Conservation (phyloP, 1,139 yeast genomes). For the Zygosaccharomyces pseudobailii region DNA sequence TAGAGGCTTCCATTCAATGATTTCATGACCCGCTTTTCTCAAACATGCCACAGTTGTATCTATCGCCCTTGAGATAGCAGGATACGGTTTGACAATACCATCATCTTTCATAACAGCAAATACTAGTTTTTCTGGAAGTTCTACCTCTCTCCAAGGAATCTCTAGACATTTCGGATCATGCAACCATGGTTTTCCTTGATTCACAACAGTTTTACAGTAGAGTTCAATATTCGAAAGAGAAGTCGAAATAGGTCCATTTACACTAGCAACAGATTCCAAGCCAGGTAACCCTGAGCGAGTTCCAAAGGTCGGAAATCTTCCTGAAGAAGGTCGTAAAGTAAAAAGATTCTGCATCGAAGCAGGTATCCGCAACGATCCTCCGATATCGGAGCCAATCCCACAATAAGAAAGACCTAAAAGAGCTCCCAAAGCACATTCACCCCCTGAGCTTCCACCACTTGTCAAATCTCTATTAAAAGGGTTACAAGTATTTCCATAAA, state of each 20-base stretch:
- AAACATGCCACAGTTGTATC: slow-evolving; percentile 43
- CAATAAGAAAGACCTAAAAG: slow-evolving; percentile 40
- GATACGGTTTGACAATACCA: slow-evolving; percentile 33
- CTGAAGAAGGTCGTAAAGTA: slow-evolving; percentile 47
- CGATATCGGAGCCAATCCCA: slow-evolving; percentile 59
- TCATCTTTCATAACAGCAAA: slow-evolving; percentile 46
- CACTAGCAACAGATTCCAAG: slow-evolving; percentile 46
- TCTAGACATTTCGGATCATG: slow-evolving; percentile 50
- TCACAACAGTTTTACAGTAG: slow-evolving; percentile 49
- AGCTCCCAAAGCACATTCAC: slow-evolving; percentile 52
- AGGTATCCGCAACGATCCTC: slow-evolving; percentile 55
- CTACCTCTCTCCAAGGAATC: slow-evolving; percentile 51
- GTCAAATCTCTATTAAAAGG: slow-evolving; percentile 42
- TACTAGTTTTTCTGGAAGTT: slow-evolving; percentile 41
- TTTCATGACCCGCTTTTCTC: slow-evolving; percentile 50
- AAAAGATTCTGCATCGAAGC: slow-evolving; percentile 49
- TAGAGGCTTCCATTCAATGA: slow-evolving; percentile 12
- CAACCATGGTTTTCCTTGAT: slow-evolving; percentile 48
- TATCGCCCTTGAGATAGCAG: slow-evolving; percentile 34
- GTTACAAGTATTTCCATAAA: slow-evolving; percentile 45
- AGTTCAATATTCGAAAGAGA: slow-evolving; percentile 57
- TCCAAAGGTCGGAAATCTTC: slow-evolving; percentile 39
- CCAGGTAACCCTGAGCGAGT: slow-evolving; percentile 54
- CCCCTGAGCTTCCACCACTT: slow-evolving; percentile 55
- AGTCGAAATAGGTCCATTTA: slow-evolving; percentile 53